These are phyloP conservation scores for Trichosporon inkin DNA, from an alignment of 1,284 basidiomycete species.

Conservation along the genomic window DNA sequence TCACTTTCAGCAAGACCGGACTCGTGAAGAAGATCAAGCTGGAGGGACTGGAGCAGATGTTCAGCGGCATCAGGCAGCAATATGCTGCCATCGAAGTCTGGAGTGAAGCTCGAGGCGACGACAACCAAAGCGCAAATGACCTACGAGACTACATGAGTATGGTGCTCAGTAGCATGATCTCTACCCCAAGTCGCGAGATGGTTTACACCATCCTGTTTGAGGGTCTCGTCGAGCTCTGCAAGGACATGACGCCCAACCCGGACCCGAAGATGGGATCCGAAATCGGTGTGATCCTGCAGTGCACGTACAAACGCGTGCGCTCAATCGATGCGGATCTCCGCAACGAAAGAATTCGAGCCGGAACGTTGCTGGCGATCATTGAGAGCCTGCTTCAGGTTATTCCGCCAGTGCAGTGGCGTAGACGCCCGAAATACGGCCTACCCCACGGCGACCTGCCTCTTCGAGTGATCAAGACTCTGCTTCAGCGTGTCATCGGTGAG, in stretches of 20 bases:
- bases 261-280: constrained; percentile 82
- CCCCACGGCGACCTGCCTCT: constrained; percentile 96
- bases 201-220: constrained; percentile 80
- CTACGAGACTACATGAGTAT: constrained; percentile 95
- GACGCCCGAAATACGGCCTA: constrained; percentile 79
- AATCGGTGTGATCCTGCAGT: constrained; percentile 94
- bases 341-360: constrained; percentile 73
- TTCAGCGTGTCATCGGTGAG: constrained; percentile 90
- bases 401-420: constrained; percentile 92
- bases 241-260: constrained; percentile 61
- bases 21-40: constrained; percentile 19
- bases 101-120: constrained; percentile 13
- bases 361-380: constrained; percentile 85
- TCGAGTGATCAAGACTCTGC: constrained; percentile 94
- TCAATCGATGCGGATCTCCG: constrained; percentile 87
- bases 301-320: constrained; percentile 95
- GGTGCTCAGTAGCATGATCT: constrained; percentile 90
- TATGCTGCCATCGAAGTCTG: constrained; percentile 20
- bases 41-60: constrained; percentile 17
- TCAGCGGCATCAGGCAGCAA: constrained; percentile 13
- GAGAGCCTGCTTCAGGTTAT: constrained; percentile 92
- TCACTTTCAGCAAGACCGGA: constrained; percentile 14
- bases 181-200: constrained; percentile 82
- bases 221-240: constrained; percentile 80
- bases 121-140: constrained; percentile 65